Conservation (phyloP, 129 eudicot species). For the Pulicaria dysenterica region DNA sequence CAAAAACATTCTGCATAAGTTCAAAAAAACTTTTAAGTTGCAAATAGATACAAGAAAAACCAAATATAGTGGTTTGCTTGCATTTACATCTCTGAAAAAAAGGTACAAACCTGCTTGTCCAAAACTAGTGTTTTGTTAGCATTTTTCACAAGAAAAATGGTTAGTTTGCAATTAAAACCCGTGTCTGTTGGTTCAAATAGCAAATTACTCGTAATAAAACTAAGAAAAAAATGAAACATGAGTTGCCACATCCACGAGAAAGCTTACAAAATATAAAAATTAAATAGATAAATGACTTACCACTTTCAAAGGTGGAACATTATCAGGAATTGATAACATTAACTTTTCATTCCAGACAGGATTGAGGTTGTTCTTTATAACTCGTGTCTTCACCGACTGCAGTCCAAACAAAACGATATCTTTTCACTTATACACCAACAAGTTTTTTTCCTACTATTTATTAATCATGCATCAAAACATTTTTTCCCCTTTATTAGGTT, state of each 20-base stretch:
- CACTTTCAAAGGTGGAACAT: conserved; percentile 78
- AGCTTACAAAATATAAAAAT: background rate
- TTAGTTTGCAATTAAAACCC: too few relatives aligned
- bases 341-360: conserved; percentile 96
- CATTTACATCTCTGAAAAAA: too few relatives aligned
- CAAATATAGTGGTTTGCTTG: too few relatives aligned
- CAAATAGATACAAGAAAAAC: too few relatives aligned
- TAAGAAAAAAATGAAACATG: too few relatives aligned
- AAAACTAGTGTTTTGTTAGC: too few relatives aligned
- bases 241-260: background rate
- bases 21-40: conserved; percentile 5
- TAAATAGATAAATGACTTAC: conserved; percentile 44
- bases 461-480: background rate
- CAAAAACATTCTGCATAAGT: conserved; percentile 73
- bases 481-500: background rate
- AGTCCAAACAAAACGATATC: conserved; percentile 22
- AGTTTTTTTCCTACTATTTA: background rate
- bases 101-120: too few relatives aligned
- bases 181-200: too few relatives aligned
- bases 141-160: too few relatives aligned
- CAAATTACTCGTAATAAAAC: too few relatives aligned
- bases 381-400: conserved; percentile 94
- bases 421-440: conserved; percentile 17
- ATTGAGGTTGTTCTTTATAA: conserved; percentile 78
- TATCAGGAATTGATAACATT: conserved; percentile 91